Percentiles rank a stretch among this genome's conserved stretches.
These are phyloP conservation scores for Lasiodiplodia gonubiensis DNA, from an alignment of 2,329 filamentous ascomycete genomes.

Conservation along the genomic window DNA sequence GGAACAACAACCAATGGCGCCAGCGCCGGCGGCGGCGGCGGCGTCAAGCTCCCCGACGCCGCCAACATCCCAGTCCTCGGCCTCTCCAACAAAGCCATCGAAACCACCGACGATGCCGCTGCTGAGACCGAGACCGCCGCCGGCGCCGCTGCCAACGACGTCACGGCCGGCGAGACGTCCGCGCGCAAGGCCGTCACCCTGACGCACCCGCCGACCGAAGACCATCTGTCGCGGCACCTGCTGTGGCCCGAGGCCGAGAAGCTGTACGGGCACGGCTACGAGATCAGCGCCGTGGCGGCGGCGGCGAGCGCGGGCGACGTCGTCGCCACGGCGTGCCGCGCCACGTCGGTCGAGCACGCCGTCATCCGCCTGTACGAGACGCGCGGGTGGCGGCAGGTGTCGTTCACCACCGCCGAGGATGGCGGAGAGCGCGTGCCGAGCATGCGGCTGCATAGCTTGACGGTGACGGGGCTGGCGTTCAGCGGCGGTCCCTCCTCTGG, in stretches of 20 bases:
- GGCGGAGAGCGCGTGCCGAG: not conserved
- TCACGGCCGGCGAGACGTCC: conserved; percentile 40
- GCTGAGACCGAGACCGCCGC: conserved; percentile 34
- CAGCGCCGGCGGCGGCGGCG: conserved; percentile 31
- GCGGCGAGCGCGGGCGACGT: conserved; percentile 74
- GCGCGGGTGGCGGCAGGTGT: conserved; percentile 82
- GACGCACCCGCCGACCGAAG: conserved; percentile 81
- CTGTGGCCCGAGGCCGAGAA: conserved; percentile 97
- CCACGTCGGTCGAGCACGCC: conserved; percentile 90
- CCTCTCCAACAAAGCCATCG: conserved; percentile 90
- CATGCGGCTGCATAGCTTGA: conserved; percentile 69
- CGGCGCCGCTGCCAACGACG: conserved; percentile 59
- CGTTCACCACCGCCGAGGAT: conserved; percentile 65
- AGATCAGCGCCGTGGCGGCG: conserved; percentile 82
- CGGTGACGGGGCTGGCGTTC: conserved; percentile 82
- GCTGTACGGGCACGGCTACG: conserved; percentile 96
- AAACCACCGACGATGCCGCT: conserved; percentile 49
- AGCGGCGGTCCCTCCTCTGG: conserved; percentile 58
- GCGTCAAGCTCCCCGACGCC: conserved; percentile 70
- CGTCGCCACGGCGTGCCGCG: conserved; percentile 90
- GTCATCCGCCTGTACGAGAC: conserved; percentile 93
- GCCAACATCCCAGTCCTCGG: conserved; percentile 95
- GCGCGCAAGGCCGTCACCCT: conserved; percentile 60
- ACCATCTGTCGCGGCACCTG: conserved; percentile 85
- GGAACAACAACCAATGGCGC: conserved; percentile 6